Conservation (phyloP, 352 stramenopile species). For the Phytophthora colocasiae region DNA sequence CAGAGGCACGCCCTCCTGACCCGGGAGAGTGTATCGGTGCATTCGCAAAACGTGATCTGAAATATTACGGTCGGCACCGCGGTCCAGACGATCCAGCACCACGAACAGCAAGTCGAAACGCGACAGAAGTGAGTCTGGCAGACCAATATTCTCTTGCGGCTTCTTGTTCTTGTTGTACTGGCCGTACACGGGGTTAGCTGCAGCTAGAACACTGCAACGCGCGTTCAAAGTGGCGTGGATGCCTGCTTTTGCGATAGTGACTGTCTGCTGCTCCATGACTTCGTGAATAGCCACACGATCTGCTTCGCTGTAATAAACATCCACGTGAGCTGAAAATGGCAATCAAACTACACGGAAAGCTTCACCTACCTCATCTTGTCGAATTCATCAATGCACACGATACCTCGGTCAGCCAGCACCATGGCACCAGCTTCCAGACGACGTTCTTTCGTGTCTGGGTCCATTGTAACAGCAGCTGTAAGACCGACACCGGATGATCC, state of each 20-base stretch:
- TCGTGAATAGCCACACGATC: slow-evolving; percentile 99
- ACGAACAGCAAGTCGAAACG: slow-evolving; percentile 99
- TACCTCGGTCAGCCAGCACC: slow-evolving; percentile 98
- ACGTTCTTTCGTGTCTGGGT: slow-evolving; percentile 94
- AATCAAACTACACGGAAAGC: not conserved
- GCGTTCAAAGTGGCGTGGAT: slow-evolving; percentile 99
- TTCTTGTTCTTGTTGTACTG: slow-evolving; percentile 99
- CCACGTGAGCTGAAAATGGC: slow-evolving; percentile 16
- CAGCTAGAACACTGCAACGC: slow-evolving; percentile 97
- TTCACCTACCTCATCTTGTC: slow-evolving; percentile 95
- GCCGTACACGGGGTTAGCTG: slow-evolving; percentile 99
- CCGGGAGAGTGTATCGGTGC: slow-evolving; percentile 93
- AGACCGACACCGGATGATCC: slow-evolving; percentile 94
- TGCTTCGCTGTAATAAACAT: slow-evolving; percentile 71
- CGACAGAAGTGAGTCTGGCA: slow-evolving; percentile 99
- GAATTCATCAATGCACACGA: slow-evolving; percentile 99
- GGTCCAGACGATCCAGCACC: slow-evolving; percentile 98
- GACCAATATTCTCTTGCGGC: slow-evolving; percentile 99
- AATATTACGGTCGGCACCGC: slow-evolving; percentile 94
- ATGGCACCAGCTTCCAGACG: slow-evolving; percentile 98
- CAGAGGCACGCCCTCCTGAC: slow-evolving; percentile 90
- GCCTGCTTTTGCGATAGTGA: slow-evolving; percentile 99
- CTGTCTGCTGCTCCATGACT: slow-evolving; percentile 99
- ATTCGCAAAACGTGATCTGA: slow-evolving; percentile 98
- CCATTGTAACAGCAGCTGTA: slow-evolving; percentile 98